Evolutionary conservation across 495 filamentous ascomycete genomes (phyloP).

Genomic region (Letharia lupina): DNA sequence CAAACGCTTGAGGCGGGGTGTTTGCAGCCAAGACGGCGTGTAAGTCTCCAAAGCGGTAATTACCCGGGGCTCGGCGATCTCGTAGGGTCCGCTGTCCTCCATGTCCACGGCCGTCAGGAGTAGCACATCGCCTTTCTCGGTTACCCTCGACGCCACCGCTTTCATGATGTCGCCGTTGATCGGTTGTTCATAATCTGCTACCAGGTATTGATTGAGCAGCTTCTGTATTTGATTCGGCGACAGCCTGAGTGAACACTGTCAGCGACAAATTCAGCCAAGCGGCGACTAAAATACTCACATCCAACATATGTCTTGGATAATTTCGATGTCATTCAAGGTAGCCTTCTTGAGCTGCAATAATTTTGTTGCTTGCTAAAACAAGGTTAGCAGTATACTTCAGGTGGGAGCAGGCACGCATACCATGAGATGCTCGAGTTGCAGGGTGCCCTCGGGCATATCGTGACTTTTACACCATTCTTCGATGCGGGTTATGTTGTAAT

Average conservation of each 20-base stretch:
- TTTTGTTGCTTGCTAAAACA: slow-evolving; percentile 84
- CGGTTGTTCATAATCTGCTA: slow-evolving; percentile 98
- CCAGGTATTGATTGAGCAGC: slow-evolving; percentile 94
- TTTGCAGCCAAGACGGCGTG: slow-evolving; percentile 95
- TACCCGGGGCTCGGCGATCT: slow-evolving; percentile 91
- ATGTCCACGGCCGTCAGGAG: slow-evolving; percentile 91
- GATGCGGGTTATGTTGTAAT: slow-evolving; percentile 99
- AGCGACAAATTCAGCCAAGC: background rate
- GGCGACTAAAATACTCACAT: slow-evolving; percentile 54
- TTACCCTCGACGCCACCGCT: slow-evolving; percentile 92
- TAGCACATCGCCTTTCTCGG: slow-evolving; percentile 95
- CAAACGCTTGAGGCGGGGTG: slow-evolving; percentile 81
- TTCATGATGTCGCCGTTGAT: slow-evolving; percentile 99
- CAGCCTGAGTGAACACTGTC: slow-evolving; percentile 47
- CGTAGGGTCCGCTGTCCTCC: slow-evolving; percentile 99
- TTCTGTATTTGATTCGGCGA: slow-evolving; percentile 99
- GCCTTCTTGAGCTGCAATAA: slow-evolving; percentile 98
- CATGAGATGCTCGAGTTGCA: slow-evolving; percentile 98
- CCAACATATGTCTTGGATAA: slow-evolving; percentile 99
- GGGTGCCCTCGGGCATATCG: slow-evolving; percentile 96
- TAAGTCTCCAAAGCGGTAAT: slow-evolving; percentile 98
- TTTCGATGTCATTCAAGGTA: slow-evolving; percentile 97
- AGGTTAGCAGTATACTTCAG: slow-evolving; percentile 26
- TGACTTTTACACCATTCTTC: slow-evolving; percentile 99
- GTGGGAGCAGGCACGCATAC: slow-evolving; percentile 35